Evolutionary conservation across 2,329 filamentous ascomycete genomes (phyloP), one percentile per base, ranked within the genome.

Genomic region (Lecanicillium sp.): DNA sequence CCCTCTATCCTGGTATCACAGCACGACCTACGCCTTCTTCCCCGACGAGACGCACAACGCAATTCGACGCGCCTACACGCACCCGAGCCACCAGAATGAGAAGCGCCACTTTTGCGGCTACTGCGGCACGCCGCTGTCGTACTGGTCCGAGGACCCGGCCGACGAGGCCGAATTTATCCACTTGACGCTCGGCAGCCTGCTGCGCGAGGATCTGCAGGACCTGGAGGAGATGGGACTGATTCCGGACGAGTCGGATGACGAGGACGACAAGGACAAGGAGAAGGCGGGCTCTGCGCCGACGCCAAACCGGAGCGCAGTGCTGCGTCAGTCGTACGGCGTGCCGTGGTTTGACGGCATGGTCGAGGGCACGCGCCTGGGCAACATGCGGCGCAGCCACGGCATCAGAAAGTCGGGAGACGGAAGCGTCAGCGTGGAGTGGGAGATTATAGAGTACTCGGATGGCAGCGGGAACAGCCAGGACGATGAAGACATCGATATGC

Each of bases 261-360:
- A 60, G 1, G 37, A 52, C 10, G 48, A 60, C 50, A 50, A 5
- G 47, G 49, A 13, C 51, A 51, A 18, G 37, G 54, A 15, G 34
- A 37, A 10, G 15, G 36, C 10, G 47, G 47, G 42, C 52, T 54
- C 39, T 15, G 43, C 47, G 29, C 45, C 51, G 27, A 44, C 59
- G 13, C 28, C 45, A 18, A 40, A 44, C 29, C 55, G 58, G 27
- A 60, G 51, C 39, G 58, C 60, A 12, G 55, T 46, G 28, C 47
- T 60, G 34, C 58, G 68, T 50, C 51, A 85, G 33, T 79, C 78
- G 4, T 86, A 80, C 66, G 81, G 82, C 3, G 72, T 90, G 19
- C 84, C 87, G 0, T 95, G 87, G 86, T 90, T 94, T 49, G 86
- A 94, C 50, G 76, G 77, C 46, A 72, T 94, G 69, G 74, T 94